Evolutionary conservation across 2,329 filamentous ascomycete genomes (phyloP).

Genomic region (Xylariomycetidae sp.): DNA sequence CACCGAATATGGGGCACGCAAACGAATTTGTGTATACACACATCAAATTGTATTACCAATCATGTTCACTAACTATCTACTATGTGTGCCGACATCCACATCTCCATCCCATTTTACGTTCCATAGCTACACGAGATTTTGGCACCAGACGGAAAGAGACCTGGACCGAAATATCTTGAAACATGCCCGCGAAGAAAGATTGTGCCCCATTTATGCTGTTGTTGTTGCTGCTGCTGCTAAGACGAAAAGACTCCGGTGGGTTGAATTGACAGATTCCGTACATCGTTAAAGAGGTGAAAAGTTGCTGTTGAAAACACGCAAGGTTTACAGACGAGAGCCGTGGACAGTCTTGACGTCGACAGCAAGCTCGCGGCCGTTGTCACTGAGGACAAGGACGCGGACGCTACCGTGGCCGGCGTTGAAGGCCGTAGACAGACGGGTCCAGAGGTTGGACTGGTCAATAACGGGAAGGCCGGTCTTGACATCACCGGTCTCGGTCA

Average conservation of each 20-base stretch:
- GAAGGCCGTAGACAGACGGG: conserved; percentile 77
- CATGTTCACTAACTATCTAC: conserved; percentile 42
- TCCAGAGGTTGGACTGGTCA: conserved; percentile 87
- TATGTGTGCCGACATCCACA: conserved; percentile 33
- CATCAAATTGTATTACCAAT: conserved; percentile 26
- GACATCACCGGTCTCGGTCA: conserved; percentile 98
- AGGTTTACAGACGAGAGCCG: conserved; percentile 59
- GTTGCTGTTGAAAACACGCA: conserved; percentile 5
- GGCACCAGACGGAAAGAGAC: too few relatives aligned
- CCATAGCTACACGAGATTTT: conserved; percentile 15
- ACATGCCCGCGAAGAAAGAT: conserved; percentile 12
- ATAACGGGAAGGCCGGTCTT: conserved; percentile 93
- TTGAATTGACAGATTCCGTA: conserved; percentile 22
- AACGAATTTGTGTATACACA: too few relatives aligned
- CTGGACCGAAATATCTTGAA: too few relatives aligned
- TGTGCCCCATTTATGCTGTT: conserved; percentile 13
- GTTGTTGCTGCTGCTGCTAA: too few relatives aligned
- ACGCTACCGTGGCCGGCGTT: conserved; percentile 89
- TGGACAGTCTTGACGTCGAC: conserved; percentile 99
- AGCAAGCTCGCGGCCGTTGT: conserved; percentile 87
- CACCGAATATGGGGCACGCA: too few relatives aligned
- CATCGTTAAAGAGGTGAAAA: conserved; percentile 21
- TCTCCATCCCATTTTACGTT: conserved; percentile 26
- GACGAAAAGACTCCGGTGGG: conserved; percentile 22
- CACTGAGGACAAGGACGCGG: conserved; percentile 91